Evolutionary conservation across 176 grass and related monocot species (phyloP).

Genomic region (Triticum timopheevii): DNA sequence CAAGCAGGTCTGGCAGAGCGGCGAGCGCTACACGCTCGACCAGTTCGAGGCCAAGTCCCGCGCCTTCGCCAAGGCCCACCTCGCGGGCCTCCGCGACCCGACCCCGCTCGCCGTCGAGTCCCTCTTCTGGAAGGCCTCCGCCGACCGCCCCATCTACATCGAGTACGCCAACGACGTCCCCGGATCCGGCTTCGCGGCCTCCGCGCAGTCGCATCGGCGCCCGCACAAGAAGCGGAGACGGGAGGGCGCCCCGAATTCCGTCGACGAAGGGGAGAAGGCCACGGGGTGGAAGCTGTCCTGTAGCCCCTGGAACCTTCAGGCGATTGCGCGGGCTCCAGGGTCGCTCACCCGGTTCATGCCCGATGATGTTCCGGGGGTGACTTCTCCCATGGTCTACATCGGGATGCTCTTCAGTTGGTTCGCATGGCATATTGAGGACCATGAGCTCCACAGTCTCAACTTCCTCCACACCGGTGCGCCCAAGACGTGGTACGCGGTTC

Average conservation of each 20-base stretch:
- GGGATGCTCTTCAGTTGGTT: conserved; percentile 99
- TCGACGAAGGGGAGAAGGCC: conserved; percentile 44
- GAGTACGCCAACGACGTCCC: conserved; percentile 99
- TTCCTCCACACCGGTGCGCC: conserved; percentile 80
- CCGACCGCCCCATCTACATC: conserved; percentile 74
- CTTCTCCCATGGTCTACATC: conserved; percentile 98
- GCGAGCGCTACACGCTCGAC: conserved; percentile 80
- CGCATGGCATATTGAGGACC: conserved; percentile 97
- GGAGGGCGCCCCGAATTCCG: neutral
- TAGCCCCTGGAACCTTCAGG: conserved; percentile 96
- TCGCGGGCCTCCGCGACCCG: conserved; percentile 59
- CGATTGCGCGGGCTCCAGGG: conserved; percentile 71
- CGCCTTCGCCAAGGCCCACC: conserved; percentile 56
- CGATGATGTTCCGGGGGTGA: conserved; percentile 85
- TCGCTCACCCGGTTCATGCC: conserved; percentile 96
- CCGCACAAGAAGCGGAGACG: conserved; percentile 35
- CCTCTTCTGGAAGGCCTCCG: conserved; percentile 82
- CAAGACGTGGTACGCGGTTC: conserved; percentile 89
- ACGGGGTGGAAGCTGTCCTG: conserved; percentile 72
- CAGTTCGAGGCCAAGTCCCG: conserved; percentile 91
- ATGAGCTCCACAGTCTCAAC: conserved; percentile 94
- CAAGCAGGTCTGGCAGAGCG: conserved; percentile 98
- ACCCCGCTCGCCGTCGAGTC: conserved; percentile 65
- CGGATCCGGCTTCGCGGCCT: conserved; percentile 69
- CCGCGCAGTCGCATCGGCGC: neutral